Evolutionary conservation across 2,329 filamentous ascomycete species (phyloP).

Genomic region (Anthostomella pinea): DNA sequence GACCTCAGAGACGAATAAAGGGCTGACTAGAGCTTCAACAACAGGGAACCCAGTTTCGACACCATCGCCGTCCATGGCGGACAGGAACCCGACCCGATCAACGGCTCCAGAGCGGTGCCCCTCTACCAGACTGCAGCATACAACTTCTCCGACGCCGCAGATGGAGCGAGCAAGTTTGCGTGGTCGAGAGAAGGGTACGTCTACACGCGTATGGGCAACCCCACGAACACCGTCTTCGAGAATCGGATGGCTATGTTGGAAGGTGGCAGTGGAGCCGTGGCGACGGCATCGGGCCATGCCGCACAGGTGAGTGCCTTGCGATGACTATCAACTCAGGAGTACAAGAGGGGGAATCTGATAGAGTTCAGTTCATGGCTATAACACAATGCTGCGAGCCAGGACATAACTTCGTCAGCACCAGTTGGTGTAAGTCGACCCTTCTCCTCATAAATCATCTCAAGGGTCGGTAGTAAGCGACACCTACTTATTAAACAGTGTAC

Average conservation of each 20-base stretch:
- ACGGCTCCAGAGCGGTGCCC: constrained; percentile 29
- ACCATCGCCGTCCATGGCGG: constrained; percentile 31
- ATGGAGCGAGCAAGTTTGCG: constrained; percentile 36
- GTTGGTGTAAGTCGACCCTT: constrained; percentile 27
- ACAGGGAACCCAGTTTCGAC: constrained; percentile 29
- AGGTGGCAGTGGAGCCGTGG: constrained; percentile 36
- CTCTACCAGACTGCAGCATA: constrained; percentile 31
- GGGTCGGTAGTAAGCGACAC: constrained; percentile 7
- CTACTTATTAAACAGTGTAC: constrained; percentile 26
- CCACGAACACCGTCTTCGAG: constrained; percentile 38
- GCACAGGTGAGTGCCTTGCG: constrained; percentile 29
- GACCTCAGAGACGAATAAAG: no score
- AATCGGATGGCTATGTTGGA: constrained; percentile 37
- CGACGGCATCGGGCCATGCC: constrained; percentile 36
- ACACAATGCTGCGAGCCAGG: constrained; percentile 35
- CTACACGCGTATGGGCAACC: constrained; percentile 38
- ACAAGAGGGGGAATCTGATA: no score
- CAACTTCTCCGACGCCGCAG: constrained; percentile 36
- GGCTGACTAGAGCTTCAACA: no score
- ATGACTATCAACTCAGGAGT: no score
- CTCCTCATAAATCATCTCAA: neutral
- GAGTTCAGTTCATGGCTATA: constrained; percentile 34
- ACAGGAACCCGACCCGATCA: constrained; percentile 32
- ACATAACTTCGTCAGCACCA: constrained; percentile 36
- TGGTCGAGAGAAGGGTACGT: constrained; percentile 38